A percentile compares a stretch with the other conserved stretches of the same genome.
Evolutionary conservation across 768 basidiomycete species (phyloP).

Genomic region (Fibroporia radiculosa): DNA sequence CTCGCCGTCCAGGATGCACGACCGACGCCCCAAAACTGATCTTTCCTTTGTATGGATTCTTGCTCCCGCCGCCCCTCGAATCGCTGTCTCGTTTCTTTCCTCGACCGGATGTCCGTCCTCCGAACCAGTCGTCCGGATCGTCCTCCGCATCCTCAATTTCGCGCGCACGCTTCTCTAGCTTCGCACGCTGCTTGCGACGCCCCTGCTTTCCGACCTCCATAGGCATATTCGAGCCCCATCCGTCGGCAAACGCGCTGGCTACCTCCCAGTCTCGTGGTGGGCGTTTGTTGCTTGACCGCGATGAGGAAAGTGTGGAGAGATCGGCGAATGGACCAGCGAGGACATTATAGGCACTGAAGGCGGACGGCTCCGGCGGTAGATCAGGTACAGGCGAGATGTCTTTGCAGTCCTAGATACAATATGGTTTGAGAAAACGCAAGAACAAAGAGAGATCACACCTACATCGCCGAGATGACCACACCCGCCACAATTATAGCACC

Average conservation of each 20-base stretch:
- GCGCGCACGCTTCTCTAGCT: conserved; percentile 43
- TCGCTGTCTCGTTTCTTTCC: conserved; percentile 8
- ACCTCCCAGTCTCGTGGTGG: conserved; percentile 37
- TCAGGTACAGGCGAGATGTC: conserved; percentile 34
- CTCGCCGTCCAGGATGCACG: background rate
- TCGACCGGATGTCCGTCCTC: conserved; percentile 26
- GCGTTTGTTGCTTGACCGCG: conserved; percentile 22
- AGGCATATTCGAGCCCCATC: conserved; percentile 41
- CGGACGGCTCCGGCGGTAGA: conserved; percentile 47
- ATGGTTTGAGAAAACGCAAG: background rate
- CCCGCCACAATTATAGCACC: conserved; percentile 78
- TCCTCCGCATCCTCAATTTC: conserved; percentile 35
- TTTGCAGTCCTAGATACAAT: conserved; percentile 48
- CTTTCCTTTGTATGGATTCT: conserved; percentile 13
- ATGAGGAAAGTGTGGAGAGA: conserved; percentile 22
- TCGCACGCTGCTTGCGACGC: conserved; percentile 50
- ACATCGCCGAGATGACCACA: conserved; percentile 77
- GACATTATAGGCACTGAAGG: conserved; percentile 58
- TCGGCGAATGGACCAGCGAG: conserved; percentile 62
- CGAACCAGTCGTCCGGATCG: conserved; percentile 66
- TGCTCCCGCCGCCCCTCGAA: conserved; percentile 7
- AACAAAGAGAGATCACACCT: conserved; percentile 22
- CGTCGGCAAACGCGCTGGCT: conserved; percentile 30
- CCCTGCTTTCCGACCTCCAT: conserved; percentile 61
- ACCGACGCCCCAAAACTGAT: conserved; percentile 13